These are phyloP conservation scores for Rosa chinensis DNA, from an alignment of 306 rosid species.

Conservation along the genomic window DNA sequence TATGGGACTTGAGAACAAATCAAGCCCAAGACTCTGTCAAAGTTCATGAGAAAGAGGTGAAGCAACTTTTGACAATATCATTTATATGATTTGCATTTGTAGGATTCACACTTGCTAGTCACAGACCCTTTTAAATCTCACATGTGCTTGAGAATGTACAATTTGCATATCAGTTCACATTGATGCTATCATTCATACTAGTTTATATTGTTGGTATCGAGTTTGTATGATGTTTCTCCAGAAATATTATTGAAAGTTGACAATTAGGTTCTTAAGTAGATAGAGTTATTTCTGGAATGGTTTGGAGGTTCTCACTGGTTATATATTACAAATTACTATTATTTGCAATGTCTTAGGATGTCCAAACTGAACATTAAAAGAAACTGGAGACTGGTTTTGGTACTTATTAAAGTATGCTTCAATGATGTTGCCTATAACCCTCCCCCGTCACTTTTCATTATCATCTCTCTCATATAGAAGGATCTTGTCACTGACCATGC, in stretches of 20 bases:
- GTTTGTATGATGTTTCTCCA: neutral
- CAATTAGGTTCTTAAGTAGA: neutral
- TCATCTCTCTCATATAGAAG: neutral
- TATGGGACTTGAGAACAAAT: conserved; percentile 88
- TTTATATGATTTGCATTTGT: neutral
- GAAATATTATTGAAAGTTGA: neutral
- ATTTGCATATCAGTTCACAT: neutral
- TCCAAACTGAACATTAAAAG: neutral
- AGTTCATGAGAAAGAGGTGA: conserved; percentile 88
- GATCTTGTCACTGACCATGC: neutral
- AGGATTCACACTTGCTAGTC: neutral
- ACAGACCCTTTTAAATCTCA: neutral
- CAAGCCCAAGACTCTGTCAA: conserved; percentile 59
- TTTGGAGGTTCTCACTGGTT: neutral
- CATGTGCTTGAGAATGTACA: neutral
- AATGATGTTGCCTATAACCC: neutral
- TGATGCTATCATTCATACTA: neutral
- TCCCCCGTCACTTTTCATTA: neutral
- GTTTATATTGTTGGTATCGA: neutral
- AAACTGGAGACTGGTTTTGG: neutral
- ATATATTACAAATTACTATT: neutral
- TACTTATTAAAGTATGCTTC: neutral
- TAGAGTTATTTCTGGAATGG: neutral
- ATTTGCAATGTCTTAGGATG: neutral
- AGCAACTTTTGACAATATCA: neutral